phyloP scores from a whole-genome alignment of 345 rosid genomes.

The Viola odorata region DNA sequence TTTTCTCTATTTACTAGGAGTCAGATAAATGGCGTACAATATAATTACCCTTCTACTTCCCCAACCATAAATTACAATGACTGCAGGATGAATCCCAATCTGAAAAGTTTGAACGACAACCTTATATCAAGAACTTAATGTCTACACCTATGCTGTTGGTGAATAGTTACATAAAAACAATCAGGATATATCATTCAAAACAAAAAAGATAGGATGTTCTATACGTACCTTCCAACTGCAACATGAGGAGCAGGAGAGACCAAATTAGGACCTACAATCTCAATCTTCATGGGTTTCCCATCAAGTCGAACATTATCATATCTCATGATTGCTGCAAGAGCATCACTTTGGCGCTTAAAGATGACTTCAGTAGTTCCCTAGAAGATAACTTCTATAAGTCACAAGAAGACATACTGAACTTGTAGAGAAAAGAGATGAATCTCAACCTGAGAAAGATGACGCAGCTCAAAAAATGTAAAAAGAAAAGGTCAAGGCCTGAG shows the following conservation, averaged over 20 bases:
- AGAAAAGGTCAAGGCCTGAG: not conserved
- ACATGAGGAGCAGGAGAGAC: slow-evolving; percentile 5
- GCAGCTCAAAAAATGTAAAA: not conserved
- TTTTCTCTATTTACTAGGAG: no score
- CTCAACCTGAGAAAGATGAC: no score
- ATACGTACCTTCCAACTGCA: slow-evolving; percentile 17
- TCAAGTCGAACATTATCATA: slow-evolving; percentile 24
- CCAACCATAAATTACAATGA: no score
- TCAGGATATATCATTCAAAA: not conserved
- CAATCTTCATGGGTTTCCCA: slow-evolving; percentile 26
- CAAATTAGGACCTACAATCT: slow-evolving; percentile 15
- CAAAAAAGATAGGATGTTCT: no score
- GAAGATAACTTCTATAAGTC: not conserved
- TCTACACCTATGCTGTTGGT: not conserved
- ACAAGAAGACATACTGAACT: not conserved
- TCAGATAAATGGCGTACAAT: no score
- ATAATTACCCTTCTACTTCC: no score
- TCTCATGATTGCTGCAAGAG: slow-evolving; percentile 22
- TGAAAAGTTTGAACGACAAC: not conserved
- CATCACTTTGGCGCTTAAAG: slow-evolving; percentile 15
- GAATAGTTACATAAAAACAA: not conserved
- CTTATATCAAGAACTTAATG: no score
- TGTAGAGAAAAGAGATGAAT: not conserved
- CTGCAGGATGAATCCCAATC: not conserved
- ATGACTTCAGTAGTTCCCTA: slow-evolving; percentile 28